Base-by-base conservation (phyloP, 352 stramenopile species). In the Phytophthora sansomeana region DNA sequence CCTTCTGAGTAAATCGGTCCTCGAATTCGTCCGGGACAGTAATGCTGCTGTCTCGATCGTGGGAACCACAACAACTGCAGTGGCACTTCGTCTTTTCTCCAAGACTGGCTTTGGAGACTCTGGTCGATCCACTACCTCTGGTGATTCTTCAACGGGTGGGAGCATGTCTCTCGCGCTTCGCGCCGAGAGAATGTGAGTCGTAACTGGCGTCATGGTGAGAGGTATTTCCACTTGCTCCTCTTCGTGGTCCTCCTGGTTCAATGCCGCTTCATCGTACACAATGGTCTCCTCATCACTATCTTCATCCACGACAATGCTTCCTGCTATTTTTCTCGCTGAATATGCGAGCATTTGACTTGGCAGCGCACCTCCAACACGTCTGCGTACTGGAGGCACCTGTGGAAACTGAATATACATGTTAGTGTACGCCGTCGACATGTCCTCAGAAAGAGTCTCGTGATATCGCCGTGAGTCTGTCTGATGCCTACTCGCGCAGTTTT, bases 381-480 rank as follows among this genome's bases (percentile, higher is more conserved):
- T 75, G 1, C 67, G 63, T 6, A 74, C 67, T 0, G 83, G 81
- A 10, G 61, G 17, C 1, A 89, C 55, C 17, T 82, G 60, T 1
- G 82, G 83, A 44, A 92, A 92, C 42, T 90, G 83, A 29, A 92
- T 73, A 49, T 89, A 89, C 32, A 80, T 66, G 38, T 69, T 91
- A 7, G 67, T 66, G 24, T 72, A 76, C 4, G 30, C 38, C 21
- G 32, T 17, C 6, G 41, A 24, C 14, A 32, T 21, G 6, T 48
- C 24, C 0, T 21, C 52, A n/a, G 5, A 1, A 32, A 36, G 26
- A 2, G 9, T 26, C n/a, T 11, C 19, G 26, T 57, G 58, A 10
- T 35, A 10, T 17, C 19, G 11, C 19, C 13, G 32, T 44, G 43
- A 47, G 17, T 44, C 26, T 17, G 11, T 14, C 33, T 53, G 24